Evolutionary conservation across 208 protist genomes (phyloP), one percentile per base, ranked within the genome.

Genomic region (Wallacemonas sp.): DNA sequence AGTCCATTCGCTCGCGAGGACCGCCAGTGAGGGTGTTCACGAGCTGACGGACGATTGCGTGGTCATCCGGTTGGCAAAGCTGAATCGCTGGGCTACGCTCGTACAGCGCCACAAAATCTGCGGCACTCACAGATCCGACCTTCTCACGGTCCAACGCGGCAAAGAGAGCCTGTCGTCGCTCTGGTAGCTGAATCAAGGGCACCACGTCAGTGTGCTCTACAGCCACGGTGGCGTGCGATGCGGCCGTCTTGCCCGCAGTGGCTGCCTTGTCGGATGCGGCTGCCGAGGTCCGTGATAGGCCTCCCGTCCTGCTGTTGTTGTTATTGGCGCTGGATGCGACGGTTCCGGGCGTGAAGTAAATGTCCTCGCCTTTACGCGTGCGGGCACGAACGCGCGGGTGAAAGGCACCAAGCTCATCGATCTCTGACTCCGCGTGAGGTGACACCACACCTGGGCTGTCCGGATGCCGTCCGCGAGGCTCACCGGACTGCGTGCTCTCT

Each of bases 161-260:
- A 65, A 70, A 82, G 14, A 82, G 67, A 24, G 72, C 72, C 46
- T 64, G 70, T 1, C 71, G 68, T 24, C 76, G 76, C 43, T 68
- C 72, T 0, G 72, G 58, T 12, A 46, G 44, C 2, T 55, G 32
- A 14, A 82, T 32, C 0, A 82, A 30, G 14, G 64, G 47, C 1
- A 68, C 44, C 8, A 82, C 19, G 39, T 82, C 72, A 27, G 43
- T 58, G 46, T 61, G 62, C 26, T 61, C 66, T 19, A 82, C 62
- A 60, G 38, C 52, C 3, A 33, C 26, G n/a, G 23, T 9, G 23
- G 26, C 32, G 52, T 8, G 8, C 32, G 44, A 17, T 49, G 44
- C n/a, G 44, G 9, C 36, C 36, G 36, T 41, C 9, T 14, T 41
- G 6, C 36, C 9, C 36, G 36, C 9, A 6, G 36, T 41, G 36